A percentile compares a stretch with the other conserved stretches of the same genome.
Evolutionary conservation across 1,284 basidiomycete species (phyloP).

Genomic region (Tilletiopsis washingtonensis): DNA sequence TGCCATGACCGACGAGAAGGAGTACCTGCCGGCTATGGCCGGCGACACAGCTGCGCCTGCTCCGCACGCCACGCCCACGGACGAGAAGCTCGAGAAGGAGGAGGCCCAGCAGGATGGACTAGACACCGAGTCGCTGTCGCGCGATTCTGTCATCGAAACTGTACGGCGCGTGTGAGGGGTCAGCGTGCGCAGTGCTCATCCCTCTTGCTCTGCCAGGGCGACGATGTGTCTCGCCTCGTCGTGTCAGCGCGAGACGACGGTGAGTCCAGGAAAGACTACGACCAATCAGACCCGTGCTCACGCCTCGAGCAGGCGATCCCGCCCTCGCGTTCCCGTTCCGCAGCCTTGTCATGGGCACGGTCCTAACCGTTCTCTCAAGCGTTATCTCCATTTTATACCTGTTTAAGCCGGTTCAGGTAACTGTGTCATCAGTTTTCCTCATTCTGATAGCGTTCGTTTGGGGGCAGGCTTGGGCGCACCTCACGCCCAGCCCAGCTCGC

Average conservation of each 20-base stretch:
- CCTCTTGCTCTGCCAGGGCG: conserved; percentile 3
- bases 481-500: conserved; percentile 42
- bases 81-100: neutral
- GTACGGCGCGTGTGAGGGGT: neutral
- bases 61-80: neutral
- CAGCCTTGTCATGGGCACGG: conserved; percentile 56
- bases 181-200: neutral
- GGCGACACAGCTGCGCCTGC: too few species aligned
- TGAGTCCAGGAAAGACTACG: too few species aligned
- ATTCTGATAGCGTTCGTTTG: conserved; percentile 57
- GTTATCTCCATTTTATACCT: conserved; percentile 51
- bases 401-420: conserved; percentile 58
- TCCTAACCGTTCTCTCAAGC: conserved; percentile 56
- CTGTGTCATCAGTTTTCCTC: conserved; percentile 58
- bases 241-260: conserved; percentile 60
- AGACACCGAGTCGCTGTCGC: neutral
- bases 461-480: conserved; percentile 54
- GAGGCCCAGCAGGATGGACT: neutral
- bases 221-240: conserved; percentile 58
- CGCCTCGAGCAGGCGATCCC: too few species aligned
- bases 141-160: neutral
- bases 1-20: too few species aligned
- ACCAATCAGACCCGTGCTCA: too few species aligned
- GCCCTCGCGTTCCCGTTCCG: conserved; percentile 56
- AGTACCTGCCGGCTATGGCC: too few species aligned